phyloP scores from a whole-genome alignment of 2,329 filamentous ascomycete species.

The Aspergillus pseudoterreus region DNA sequence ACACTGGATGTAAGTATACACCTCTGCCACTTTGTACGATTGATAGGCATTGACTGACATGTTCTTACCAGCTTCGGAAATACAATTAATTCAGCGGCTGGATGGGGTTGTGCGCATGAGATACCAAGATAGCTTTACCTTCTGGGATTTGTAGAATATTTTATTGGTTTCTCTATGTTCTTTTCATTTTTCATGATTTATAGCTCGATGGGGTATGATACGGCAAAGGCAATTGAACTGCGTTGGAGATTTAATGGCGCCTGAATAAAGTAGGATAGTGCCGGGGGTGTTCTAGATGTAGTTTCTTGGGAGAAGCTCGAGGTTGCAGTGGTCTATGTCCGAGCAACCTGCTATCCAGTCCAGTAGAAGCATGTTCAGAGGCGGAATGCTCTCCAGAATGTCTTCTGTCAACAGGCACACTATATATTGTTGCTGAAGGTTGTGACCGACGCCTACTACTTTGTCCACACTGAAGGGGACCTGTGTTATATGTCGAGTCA shows the following conservation, averaged over 20 bases:
- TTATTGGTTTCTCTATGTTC: background rate
- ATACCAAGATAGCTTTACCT: background rate
- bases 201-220: conserved; percentile 3
- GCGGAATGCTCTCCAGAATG: too few relatives aligned
- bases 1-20: conserved; percentile 81
- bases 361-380: too few relatives aligned
- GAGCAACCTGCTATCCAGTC: too few relatives aligned
- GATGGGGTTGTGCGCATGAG: background rate
- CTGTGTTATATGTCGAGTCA: too few relatives aligned
- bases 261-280: too few relatives aligned
- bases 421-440: too few relatives aligned
- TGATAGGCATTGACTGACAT: conserved; percentile 6
- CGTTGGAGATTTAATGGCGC: background rate
- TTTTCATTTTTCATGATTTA: background rate
- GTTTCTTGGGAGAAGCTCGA: too few relatives aligned
- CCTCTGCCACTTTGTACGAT: background rate
- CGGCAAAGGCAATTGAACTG: background rate
- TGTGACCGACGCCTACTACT: too few relatives aligned
- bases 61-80: conserved; percentile 30
- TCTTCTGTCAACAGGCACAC: too few relatives aligned
- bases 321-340: too few relatives aligned
- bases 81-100: conserved; percentile 22
- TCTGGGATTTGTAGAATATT: conserved; percentile 11
- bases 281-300: too few relatives aligned
- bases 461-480: too few relatives aligned